Evolutionary conservation across 169 alveolate species (phyloP).

Genomic region (Sarcocystis neurona): DNA sequence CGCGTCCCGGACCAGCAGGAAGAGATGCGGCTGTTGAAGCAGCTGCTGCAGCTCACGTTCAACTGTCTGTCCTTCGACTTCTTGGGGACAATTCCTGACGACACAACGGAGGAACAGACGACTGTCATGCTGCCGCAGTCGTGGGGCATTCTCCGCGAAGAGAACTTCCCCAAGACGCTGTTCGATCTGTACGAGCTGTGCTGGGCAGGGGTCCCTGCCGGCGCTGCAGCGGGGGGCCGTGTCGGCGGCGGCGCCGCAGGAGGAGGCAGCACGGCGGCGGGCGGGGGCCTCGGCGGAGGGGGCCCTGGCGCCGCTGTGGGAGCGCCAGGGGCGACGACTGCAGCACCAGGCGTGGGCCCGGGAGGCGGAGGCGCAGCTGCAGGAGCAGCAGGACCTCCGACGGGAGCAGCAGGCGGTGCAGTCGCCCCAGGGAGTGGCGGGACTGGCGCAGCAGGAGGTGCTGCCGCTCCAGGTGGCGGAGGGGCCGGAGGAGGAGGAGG

Average conservation of each 20-base stretch:
- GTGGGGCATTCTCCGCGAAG: conserved; percentile 88
- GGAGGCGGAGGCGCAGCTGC: neutral
- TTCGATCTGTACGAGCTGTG: conserved; percentile 81
- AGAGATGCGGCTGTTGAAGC: conserved; percentile 80
- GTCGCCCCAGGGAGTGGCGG: neutral
- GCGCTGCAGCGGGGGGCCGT: neutral
- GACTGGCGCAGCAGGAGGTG: too few relatives aligned
- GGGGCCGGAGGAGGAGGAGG: too few relatives aligned
- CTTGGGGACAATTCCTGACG: conserved; percentile 94
- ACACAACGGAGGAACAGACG: conserved; percentile 91
- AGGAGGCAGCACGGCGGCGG: neutral
- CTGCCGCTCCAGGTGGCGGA: too few relatives aligned
- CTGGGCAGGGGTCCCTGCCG: conserved; percentile 54
- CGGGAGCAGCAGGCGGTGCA: neutral
- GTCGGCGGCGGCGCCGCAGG: neutral
- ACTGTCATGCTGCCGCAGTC: conserved; percentile 93
- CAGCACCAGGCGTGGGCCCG: neutral
- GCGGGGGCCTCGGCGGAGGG: neutral
- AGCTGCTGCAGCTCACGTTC: conserved; percentile 88
- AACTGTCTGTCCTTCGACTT: conserved; percentile 91
- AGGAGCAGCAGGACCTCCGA: neutral
- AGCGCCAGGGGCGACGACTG: neutral
- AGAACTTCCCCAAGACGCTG: conserved; percentile 78
- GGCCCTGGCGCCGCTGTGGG: neutral
- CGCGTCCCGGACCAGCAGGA: conserved; percentile 74